Evolutionary conservation across 225 moss, liverwort and hornwort genomes (phyloP).

Genomic region (Climacium dendroides): DNA sequence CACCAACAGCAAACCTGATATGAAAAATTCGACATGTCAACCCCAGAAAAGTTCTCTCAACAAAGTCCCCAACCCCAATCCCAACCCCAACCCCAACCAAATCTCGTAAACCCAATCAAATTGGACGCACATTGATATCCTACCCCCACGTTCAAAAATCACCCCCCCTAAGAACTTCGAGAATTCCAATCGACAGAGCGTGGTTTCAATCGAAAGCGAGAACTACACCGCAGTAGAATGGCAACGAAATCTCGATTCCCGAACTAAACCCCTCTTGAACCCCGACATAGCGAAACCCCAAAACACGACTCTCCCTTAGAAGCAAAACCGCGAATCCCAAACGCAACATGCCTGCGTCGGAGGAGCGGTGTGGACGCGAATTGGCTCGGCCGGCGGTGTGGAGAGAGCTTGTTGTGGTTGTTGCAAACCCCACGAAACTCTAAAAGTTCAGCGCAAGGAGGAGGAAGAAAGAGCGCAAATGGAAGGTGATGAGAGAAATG

Average conservation of each 20-base stretch:
- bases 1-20: neutral
- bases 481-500: neutral
- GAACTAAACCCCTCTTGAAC: constrained; percentile 29
- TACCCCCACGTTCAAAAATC: neutral
- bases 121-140: neutral
- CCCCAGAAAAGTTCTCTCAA: neutral
- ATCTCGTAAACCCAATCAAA: neutral
- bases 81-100: neutral
- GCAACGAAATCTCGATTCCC: neutral
- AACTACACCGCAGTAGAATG: neutral
- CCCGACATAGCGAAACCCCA: constrained; percentile 1
- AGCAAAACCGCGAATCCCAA: neutral
- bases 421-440: neutral
- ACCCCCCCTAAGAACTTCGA: neutral
- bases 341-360: neutral
- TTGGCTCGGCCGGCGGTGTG: neutral
- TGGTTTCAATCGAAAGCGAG: neutral
- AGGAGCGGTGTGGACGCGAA: neutral
- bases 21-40: neutral
- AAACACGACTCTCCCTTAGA: neutral
- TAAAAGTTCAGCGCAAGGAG: neutral
- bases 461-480: neutral
- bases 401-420: neutral
- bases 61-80: no score
- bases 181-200: neutral